Base-by-base conservation (phyloP, 2,329 filamentous ascomycete genomes). In the Fusarium circinatum region DNA sequence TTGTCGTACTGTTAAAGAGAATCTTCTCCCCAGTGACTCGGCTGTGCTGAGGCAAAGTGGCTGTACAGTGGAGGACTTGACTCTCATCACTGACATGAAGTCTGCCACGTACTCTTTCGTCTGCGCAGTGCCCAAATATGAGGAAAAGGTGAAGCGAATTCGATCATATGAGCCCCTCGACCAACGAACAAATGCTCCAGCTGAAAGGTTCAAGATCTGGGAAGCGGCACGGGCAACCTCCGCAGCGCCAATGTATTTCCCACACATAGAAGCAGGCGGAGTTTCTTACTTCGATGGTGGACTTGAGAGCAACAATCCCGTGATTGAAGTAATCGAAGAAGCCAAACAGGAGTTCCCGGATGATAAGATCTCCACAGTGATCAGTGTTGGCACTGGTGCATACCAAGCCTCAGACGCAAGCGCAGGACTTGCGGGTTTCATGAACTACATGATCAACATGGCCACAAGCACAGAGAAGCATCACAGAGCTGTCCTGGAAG, bases 371-470 rank as follows among this genome's bases (percentile, higher is more conserved):
- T 42, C 36, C n/a, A 56, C 52, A 2, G 38, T 56, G 36, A 45
- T 56, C 10, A 56, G 52, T 32, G 38, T 56, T 44, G 52, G 52
- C 20, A 56, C 52, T 32, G 52, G 52, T 30, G 38, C 38, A 24
- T 56, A 56, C 17, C 36, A 30, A 45, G 26, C 52, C 26, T 56
- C 52, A 32, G 52, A 56, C 22, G 52, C 38, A 24, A 56, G 52
- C 28, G 52, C 52, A 56, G 52, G 52, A 20, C 38, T 56, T 24
- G n/a, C 38, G 5, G 52, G 52, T 11, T 44, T 56, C 22, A 30
- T 56, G 38, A 44, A 56, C 52, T 56, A 56, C 52, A 56, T 56
- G 52, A 56, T 56, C 26, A 56, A 56, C 12, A 44, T 56, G 38
- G 52, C 52, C 52, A 56, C 36, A 11, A 56, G 52, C 52, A 56